A percentile compares a stretch with the other conserved stretches of the same genome.
These are phyloP conservation scores for Suillus decipiens DNA, from an alignment of 768 basidiomycete species.

Conservation along the genomic window DNA sequence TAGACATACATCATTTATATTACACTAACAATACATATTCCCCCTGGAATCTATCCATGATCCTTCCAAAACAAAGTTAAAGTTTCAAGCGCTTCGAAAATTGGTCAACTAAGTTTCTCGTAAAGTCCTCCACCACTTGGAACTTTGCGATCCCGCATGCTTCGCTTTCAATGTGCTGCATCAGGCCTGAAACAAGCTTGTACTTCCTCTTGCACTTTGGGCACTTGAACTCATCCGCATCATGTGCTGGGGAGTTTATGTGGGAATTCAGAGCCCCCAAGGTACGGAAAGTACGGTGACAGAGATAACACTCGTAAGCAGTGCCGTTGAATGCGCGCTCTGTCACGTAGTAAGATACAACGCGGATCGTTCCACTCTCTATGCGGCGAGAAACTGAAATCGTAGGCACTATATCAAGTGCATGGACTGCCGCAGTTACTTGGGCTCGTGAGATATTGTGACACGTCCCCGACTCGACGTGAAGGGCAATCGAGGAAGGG, in stretches of 20 bases:
- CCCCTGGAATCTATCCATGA: background rate
- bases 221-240: conserved; percentile 43
- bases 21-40: background rate
- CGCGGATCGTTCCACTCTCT: conserved; percentile 16
- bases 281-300: conserved; percentile 33
- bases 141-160: background rate
- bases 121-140: background rate
- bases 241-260: conserved; percentile 37
- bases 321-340: conserved; percentile 41
- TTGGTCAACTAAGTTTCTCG: background rate
- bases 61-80: background rate
- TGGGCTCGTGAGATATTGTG: conserved; percentile 37
- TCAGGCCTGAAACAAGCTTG: conserved; percentile 40
- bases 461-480: conserved; percentile 42
- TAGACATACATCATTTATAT: background rate
- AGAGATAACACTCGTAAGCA: conserved; percentile 45
- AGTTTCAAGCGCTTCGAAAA: conserved; percentile 1
- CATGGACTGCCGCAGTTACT: conserved; percentile 37
- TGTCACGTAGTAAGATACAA: conserved; percentile 33
- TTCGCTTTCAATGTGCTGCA: conserved; percentile 36
- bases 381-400: conserved; percentile 38
- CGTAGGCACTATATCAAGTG: conserved; percentile 34
- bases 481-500: conserved; percentile 38
- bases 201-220: conserved; percentile 43
- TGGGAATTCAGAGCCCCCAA: conserved; percentile 30